These are phyloP conservation scores for Yamadazyma tumulicola DNA, from an alignment of 805 yeast species.

Conservation along the genomic window DNA sequence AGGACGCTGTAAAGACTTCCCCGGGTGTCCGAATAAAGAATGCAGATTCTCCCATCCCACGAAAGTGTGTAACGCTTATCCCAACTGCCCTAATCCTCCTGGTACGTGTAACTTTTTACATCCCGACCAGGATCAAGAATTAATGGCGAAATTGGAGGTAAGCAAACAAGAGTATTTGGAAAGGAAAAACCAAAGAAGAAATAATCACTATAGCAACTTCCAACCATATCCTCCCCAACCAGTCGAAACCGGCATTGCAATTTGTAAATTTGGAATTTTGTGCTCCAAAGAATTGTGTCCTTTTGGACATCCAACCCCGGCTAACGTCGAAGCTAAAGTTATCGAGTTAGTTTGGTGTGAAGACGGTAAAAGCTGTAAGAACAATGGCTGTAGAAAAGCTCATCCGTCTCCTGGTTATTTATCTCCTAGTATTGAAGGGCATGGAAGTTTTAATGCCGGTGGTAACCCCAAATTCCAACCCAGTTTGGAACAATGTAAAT, in stretches of 20 bases:
- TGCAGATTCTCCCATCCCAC: conserved; percentile 83
- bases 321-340: conserved; percentile 70
- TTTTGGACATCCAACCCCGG: conserved; percentile 90
- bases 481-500: conserved; percentile 79
- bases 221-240: conserved; percentile 18
- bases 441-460: conserved; percentile 5
- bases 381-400: conserved; percentile 63
- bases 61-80: conserved; percentile 67
- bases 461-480: conserved; percentile 12
- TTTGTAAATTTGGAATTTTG: conserved; percentile 73
- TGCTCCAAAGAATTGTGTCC: conserved; percentile 81
- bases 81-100: conserved; percentile 72
- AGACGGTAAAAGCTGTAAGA: conserved; percentile 59
- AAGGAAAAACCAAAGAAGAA: conserved; percentile 32
- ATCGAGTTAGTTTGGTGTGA: conserved; percentile 73
- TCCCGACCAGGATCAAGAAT: conserved; percentile 77
- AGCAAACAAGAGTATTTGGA: conserved; percentile 51
- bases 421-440: conserved; percentile 15
- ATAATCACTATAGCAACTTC: conserved; percentile 21
- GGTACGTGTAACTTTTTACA: conserved; percentile 84
- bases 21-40: conserved; percentile 64
- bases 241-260: conserved; percentile 41
- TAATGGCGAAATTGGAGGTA: conserved; percentile 65
- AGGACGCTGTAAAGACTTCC: conserved; percentile 69
- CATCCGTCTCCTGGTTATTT: conserved; percentile 69